Base-by-base conservation (phyloP, 129 eudicot species). In the Lonicera japonica region DNA sequence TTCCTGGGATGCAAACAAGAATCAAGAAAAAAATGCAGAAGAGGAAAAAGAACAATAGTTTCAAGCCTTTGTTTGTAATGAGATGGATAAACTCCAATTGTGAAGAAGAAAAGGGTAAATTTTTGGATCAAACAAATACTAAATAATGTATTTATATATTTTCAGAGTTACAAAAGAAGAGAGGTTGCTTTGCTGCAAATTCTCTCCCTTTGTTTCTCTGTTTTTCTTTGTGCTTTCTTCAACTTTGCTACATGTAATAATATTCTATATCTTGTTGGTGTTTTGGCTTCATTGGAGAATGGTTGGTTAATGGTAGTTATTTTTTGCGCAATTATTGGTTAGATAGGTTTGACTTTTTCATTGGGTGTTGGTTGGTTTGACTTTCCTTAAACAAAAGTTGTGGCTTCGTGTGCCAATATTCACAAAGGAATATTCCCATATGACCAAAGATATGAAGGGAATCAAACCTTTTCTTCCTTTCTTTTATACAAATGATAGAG, bases 301-400 rank as follows among this genome's bases (percentile, higher is more conserved):
- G 73, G 46, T 66, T 70, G 77, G 79, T 67, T 67, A 64, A 60
- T 24, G 64, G 53, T 41, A 56, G 40, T 52, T 60, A 55, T 13
- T 61, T 25, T 19, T 18, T 45, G 70, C 82, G 73, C 56, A 77
- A 77, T 65, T 66, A 47, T 71, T 61, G 82, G 70, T 18, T 21
- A 54, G 20, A n/a, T n/a, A 21, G 20, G 63, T 25, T 70, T 64
- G 81, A 62, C 74, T 39, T 69, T 60, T 60, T 69, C 55, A 20
- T 21, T 62, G 67, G 43, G 18, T 46, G 25, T 54, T 21, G 29
- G 21, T 63, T 41, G 21, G 15, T 16, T 45, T n/a, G 12, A 63
- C n/a, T 54, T 46, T 46, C 21, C 29, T 54, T 25, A 41, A 19
- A 5, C n/a, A 21, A 4, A 21, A 8, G 25, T 19, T 48, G 50